phyloP scores from a whole-genome alignment of 192 early-diverging fungal genomes.

The Bifiguratus adelaidae region DNA sequence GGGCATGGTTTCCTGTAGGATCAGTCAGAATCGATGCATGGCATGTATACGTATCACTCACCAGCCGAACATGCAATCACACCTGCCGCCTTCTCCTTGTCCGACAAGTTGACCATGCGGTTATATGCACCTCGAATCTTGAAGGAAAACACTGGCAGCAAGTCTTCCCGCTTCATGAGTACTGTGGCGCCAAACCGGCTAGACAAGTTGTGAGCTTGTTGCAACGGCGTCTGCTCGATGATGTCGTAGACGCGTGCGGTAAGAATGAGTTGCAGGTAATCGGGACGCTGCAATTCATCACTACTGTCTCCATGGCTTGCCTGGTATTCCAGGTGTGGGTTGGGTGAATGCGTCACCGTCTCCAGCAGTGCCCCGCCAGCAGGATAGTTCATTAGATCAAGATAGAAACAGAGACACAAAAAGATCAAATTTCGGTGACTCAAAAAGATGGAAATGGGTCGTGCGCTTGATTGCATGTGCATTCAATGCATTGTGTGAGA shows the following conservation, averaged over 20 bases:
- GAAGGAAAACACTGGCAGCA: conserved; percentile 96
- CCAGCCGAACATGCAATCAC: conserved; percentile 96
- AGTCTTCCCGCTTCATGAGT: conserved; percentile 90
- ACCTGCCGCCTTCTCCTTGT: conserved; percentile 68
- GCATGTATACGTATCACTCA: conserved; percentile 6
- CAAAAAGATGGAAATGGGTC: too few relatives aligned
- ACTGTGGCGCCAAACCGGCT: conserved; percentile 55
- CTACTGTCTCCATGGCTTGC: too few relatives aligned
- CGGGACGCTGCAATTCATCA: too few relatives aligned
- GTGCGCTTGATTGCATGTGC: too few relatives aligned
- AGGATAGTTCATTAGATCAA: too few relatives aligned
- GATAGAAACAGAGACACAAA: too few relatives aligned
- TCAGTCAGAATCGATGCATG: neutral
- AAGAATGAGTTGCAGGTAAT: conserved; percentile 91
- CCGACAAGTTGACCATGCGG: conserved; percentile 70
- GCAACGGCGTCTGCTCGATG: conserved; percentile 83
- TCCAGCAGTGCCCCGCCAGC: conserved; percentile 10
- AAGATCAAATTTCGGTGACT: too few relatives aligned
- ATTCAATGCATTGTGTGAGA: too few relatives aligned
- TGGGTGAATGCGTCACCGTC: conserved; percentile 1
- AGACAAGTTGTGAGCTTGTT: conserved; percentile 74
- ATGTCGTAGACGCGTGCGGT: conserved; percentile 94
- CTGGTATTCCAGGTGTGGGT: conserved; percentile 7
- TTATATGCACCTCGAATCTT: conserved; percentile 98
- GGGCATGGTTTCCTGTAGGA: conserved; percentile 80